Percentiles rank a stretch among this genome's conserved stretches.
Evolutionary conservation across 352 stramenopile genomes (phyloP).

Genomic region (Lagenidium giganteum): DNA sequence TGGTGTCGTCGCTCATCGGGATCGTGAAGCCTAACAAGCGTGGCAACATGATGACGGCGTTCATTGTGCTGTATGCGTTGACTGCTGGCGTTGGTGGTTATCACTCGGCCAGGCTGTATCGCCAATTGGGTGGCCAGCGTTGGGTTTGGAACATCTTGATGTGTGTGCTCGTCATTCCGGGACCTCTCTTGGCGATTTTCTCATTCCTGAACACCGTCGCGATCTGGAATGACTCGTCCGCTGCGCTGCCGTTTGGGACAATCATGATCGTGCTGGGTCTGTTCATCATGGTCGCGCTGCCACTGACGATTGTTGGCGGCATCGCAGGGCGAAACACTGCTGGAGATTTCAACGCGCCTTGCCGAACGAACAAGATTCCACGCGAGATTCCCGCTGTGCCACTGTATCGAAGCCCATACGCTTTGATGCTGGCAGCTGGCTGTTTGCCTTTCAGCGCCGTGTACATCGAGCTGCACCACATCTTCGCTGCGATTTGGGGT

Average conservation of each 20-base stretch:
- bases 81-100: constrained; percentile 90
- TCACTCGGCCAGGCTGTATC: constrained; percentile 88
- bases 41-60: constrained; percentile 87
- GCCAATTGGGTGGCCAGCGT: constrained; percentile 87
- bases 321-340: constrained; percentile 90
- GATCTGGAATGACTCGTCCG: constrained; percentile 91
- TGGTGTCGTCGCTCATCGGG: constrained; percentile 85
- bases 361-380: constrained; percentile 92
- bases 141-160: constrained; percentile 94
- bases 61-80: constrained; percentile 91
- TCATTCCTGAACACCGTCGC: constrained; percentile 92
- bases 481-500: constrained; percentile 95
- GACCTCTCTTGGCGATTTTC: constrained; percentile 85
- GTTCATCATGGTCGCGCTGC: constrained; percentile 88
- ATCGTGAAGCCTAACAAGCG: constrained; percentile 90
- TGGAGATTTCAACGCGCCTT: constrained; percentile 86
- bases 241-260: constrained; percentile 92
- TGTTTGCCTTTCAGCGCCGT: constrained; percentile 96
- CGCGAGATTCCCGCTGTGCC: constrained; percentile 88
- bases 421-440: constrained; percentile 89
- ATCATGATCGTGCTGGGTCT: constrained; percentile 91
- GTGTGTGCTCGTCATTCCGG: constrained; percentile 85
- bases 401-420: constrained; percentile 69
- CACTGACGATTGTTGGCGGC: constrained; percentile 89
- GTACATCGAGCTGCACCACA: constrained; percentile 98